phyloP scores from a whole-genome alignment of 345 rosid genomes.

The Salix purpurea region DNA sequence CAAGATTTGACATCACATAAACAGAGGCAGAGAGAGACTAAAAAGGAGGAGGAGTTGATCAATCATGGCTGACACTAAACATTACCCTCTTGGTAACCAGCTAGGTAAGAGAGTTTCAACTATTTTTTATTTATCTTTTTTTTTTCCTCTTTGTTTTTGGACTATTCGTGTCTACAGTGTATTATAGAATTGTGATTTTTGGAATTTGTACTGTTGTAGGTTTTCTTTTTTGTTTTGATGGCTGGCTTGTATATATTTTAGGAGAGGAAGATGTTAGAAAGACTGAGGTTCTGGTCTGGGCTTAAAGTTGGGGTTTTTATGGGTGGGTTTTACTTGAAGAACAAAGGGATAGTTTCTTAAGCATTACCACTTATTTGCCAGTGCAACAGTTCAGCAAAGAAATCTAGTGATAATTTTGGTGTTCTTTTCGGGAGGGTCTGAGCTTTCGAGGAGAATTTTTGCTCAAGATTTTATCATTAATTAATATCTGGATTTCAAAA shows the following conservation, averaged over 20 bases:
- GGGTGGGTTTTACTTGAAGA: not conserved
- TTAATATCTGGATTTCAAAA: not conserved
- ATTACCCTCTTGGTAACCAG: slow-evolving; percentile 32
- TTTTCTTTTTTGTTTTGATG: not conserved
- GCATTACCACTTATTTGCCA: not conserved
- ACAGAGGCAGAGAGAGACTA: not conserved
- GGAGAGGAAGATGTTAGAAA: not conserved
- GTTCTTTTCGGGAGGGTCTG: not conserved
- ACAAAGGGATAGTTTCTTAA: not conserved
- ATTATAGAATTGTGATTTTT: not conserved
- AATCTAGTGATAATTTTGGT: not conserved
- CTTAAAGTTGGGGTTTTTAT: not conserved
- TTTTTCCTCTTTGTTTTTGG: not conserved
- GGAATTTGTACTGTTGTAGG: not conserved
- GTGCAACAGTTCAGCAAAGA: not conserved
- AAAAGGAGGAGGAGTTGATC: not conserved
- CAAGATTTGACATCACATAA: not conserved
- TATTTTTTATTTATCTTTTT: not conserved
- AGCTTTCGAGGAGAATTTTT: not conserved
- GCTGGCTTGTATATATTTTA: not conserved
- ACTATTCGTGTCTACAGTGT: not conserved
- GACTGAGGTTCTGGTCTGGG: not conserved
- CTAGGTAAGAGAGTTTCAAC: slow-evolving; percentile 22
- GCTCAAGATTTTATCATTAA: not conserved
- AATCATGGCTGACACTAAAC: slow-evolving; percentile 42